Conservation (phyloP, 495 filamentous ascomycete species). For the Clohesyomyces aquaticus region DNA sequence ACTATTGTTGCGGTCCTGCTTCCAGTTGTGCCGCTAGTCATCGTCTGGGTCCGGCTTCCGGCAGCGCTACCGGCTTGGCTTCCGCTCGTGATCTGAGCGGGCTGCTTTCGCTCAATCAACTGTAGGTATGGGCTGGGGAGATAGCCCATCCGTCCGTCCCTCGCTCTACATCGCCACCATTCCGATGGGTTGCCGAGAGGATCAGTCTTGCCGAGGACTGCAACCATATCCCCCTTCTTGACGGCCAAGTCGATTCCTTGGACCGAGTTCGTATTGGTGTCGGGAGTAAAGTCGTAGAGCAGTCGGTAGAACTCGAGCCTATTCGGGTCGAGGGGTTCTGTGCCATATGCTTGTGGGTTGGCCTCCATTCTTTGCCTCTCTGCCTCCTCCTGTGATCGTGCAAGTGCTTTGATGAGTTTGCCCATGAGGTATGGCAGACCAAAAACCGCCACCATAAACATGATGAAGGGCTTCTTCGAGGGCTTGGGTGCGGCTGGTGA, state of each 20-base stretch:
- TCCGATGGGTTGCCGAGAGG: conserved; percentile 88
- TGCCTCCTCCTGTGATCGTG: conserved; percentile 80
- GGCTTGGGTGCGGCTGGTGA: conserved; percentile 65
- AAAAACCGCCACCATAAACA: conserved; percentile 94
- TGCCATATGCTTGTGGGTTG: conserved; percentile 48
- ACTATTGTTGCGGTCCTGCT: conserved; percentile 48
- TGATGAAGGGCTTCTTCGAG: conserved; percentile 90
- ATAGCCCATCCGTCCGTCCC: conserved; percentile 89
- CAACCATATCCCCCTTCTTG: conserved; percentile 94
- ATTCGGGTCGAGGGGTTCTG: conserved; percentile 68
- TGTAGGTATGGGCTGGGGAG: conserved; percentile 89
- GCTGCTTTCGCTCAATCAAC: conserved; percentile 70
- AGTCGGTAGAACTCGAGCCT: conserved; percentile 95
- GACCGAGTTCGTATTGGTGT: conserved; percentile 50
- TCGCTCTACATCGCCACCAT: conserved; percentile 96
- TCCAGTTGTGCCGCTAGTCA: conserved; percentile 52
- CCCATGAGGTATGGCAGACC: conserved; percentile 94
- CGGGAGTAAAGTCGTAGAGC: conserved; percentile 89
- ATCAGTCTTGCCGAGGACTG: conserved; percentile 89
- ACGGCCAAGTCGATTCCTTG: conserved; percentile 86
- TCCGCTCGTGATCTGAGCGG: conserved; percentile 54
- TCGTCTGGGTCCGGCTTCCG: conserved; percentile 50
- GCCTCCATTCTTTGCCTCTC: conserved; percentile 63
- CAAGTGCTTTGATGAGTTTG: conserved; percentile 85
- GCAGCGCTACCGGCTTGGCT: conserved; percentile 53